Conservation (phyloP, 306 rosid genomes). For the Vicia villosa region DNA sequence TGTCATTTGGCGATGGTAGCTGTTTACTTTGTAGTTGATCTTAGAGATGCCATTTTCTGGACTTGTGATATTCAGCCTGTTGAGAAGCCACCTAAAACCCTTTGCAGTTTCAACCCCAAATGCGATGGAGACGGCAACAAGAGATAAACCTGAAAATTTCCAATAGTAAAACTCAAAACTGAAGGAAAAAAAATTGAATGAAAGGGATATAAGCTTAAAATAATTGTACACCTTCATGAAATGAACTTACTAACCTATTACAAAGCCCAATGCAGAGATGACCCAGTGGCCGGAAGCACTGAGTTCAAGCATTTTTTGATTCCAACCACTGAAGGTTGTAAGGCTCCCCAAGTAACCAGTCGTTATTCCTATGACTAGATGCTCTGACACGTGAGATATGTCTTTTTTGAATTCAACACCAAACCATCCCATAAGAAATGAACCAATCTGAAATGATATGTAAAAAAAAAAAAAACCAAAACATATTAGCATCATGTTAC, state of each 20-base stretch:
- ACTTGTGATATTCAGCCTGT: constrained; percentile 33
- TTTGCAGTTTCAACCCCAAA: constrained; percentile 79
- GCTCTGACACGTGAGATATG: constrained; percentile 64
- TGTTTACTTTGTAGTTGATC: constrained; percentile 48
- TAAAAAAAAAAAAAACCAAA: too few relatives aligned
- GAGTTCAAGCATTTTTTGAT: constrained; percentile 90
- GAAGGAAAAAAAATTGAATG: not conserved
- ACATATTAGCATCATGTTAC: too few relatives aligned
- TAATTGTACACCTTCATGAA: not conserved
- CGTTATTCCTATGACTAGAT: constrained; percentile 69
- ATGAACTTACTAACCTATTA: constrained; percentile 55
- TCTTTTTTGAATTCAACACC: constrained; percentile 82
- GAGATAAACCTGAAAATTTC: constrained; percentile 67
- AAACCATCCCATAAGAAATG: constrained; percentile 95
- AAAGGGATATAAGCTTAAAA: not conserved
- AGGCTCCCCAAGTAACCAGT: constrained; percentile 95
- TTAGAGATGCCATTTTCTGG: constrained; percentile 36
- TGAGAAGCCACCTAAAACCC: constrained; percentile 66
- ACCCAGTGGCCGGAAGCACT: constrained; percentile 69
- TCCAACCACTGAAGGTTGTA: constrained; percentile 95
- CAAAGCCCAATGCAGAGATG: constrained; percentile 60
- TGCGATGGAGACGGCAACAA: constrained; percentile 60
- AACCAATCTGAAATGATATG: constrained; percentile 40
- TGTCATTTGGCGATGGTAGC: constrained; percentile 51
- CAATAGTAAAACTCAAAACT: not conserved